Percentiles rank a stretch among this genome's conserved stretches.
Evolutionary conservation across 208 protist species (phyloP).

Genomic region (Trypanosoma cruzi): DNA sequence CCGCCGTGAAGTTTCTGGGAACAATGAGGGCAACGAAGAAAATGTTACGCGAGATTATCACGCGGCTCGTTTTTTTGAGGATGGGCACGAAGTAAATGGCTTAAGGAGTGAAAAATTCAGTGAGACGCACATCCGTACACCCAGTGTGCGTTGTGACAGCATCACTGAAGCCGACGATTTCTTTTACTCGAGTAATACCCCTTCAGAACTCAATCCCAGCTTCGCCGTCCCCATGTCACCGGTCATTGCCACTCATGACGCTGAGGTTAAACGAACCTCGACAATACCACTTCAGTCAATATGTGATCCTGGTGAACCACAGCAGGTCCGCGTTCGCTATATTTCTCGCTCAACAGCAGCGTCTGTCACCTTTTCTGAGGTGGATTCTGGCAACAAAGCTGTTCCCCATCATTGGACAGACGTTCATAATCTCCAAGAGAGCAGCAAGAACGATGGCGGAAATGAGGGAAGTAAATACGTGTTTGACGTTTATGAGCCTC

Average conservation of each 20-base stretch:
- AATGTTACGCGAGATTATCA: too few relatives aligned
- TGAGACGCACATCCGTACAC: not conserved
- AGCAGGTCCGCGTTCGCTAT: not conserved
- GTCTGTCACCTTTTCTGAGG: not conserved
- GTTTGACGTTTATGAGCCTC: constrained; percentile 28
- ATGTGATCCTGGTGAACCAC: not conserved
- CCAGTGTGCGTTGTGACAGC: not conserved
- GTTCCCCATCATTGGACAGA: not conserved
- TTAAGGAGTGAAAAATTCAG: too few relatives aligned
- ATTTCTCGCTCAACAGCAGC: not conserved
- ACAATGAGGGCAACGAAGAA: too few relatives aligned
- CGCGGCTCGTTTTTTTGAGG: too few relatives aligned
- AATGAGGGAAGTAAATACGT: not conserved
- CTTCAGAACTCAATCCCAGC: too few relatives aligned
- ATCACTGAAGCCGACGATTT: not conserved
- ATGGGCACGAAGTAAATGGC: too few relatives aligned
- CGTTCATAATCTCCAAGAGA: not conserved
- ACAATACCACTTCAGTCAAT: not conserved
- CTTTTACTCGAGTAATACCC: not conserved
- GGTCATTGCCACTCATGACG: too few relatives aligned
- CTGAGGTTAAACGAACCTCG: too few relatives aligned
- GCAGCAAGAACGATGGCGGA: not conserved
- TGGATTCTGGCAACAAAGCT: not conserved
- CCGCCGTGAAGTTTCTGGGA: constrained; percentile 3
- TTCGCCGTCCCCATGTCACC: too few relatives aligned